Evolutionary conservation across 148 eudicot species (phyloP).

Genomic region (Nyssa sinensis): DNA sequence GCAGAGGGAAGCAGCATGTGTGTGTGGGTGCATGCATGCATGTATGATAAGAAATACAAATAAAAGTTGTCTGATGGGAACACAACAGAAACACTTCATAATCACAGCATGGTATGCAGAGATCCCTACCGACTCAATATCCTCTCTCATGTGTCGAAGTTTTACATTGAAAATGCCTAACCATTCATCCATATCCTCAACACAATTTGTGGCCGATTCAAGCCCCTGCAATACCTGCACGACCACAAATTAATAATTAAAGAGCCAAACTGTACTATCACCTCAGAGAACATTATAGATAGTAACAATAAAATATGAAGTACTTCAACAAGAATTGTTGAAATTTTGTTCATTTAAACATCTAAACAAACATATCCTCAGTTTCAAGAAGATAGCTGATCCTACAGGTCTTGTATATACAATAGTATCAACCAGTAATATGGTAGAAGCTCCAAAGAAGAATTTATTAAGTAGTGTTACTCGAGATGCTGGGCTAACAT

Average conservation of each 20-base stretch:
- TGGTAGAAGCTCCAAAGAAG: not conserved
- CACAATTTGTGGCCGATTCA: constrained; percentile 53
- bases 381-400: not conserved
- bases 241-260: not conserved
- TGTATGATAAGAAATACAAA: not conserved
- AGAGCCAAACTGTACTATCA: constrained; percentile 3
- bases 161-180: constrained; percentile 74
- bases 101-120: not conserved
- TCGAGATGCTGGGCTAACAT: not conserved
- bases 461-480: not conserved
- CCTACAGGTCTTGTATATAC: not conserved
- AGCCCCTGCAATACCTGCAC: constrained; percentile 72
- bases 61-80: not conserved
- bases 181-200: constrained; percentile 94
- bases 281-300: not conserved
- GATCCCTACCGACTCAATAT: constrained; percentile 69
- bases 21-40: not conserved
- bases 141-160: constrained; percentile 86
- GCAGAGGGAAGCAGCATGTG: not conserved
- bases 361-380: constrained; percentile 1
- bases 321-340: not conserved
- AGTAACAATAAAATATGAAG: not conserved
- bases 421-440: not conserved
- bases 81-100: constrained; percentile 11
- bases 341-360: not conserved